These are phyloP conservation scores for Candida silvatica DNA, from an alignment of 805 yeast species.

Conservation along the genomic window DNA sequence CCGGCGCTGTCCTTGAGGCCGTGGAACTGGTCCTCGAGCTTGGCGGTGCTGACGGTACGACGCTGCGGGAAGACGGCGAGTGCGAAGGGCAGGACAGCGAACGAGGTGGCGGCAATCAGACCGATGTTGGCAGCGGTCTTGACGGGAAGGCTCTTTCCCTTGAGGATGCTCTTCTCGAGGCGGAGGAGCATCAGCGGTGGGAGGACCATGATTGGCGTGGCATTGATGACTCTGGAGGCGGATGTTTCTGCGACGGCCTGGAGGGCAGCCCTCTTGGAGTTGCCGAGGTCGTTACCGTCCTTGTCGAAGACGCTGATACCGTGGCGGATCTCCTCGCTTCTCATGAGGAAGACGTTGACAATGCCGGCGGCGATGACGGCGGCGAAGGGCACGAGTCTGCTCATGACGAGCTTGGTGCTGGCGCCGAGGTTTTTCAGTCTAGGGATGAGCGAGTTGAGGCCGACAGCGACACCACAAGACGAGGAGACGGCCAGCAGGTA, in stretches of 20 bases:
- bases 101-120: slow-evolving; percentile 75
- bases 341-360: slow-evolving; percentile 93
- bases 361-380: slow-evolving; percentile 98
- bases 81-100: slow-evolving; percentile 88
- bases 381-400: slow-evolving; percentile 93
- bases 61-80: slow-evolving; percentile 93
- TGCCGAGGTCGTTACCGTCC: slow-evolving; percentile 57
- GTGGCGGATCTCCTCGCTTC: slow-evolving; percentile 85
- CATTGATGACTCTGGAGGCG: slow-evolving; percentile 86
- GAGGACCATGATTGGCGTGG: slow-evolving; percentile 94
- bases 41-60: slow-evolving; percentile 46
- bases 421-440: slow-evolving; percentile 65
- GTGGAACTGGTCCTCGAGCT: slow-evolving; percentile 58
- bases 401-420: slow-evolving; percentile 57
- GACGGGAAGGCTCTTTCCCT: slow-evolving; percentile 54
- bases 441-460: slow-evolving; percentile 88
- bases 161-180: slow-evolving; percentile 63
- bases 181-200: slow-evolving; percentile 83
- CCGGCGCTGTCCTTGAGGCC: slow-evolving; percentile 58
- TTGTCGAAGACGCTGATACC: slow-evolving; percentile 69
- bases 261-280: slow-evolving; percentile 78
- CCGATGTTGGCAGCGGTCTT: slow-evolving; percentile 78
- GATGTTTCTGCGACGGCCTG: slow-evolving; percentile 98
- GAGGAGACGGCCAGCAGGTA: slow-evolving; percentile 88
- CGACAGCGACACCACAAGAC: slow-evolving; percentile 91